Evolutionary conservation across 2,329 filamentous ascomycete species (phyloP), one percentile per base, ranked within the genome.

Genomic region (Aspergillus persii): DNA sequence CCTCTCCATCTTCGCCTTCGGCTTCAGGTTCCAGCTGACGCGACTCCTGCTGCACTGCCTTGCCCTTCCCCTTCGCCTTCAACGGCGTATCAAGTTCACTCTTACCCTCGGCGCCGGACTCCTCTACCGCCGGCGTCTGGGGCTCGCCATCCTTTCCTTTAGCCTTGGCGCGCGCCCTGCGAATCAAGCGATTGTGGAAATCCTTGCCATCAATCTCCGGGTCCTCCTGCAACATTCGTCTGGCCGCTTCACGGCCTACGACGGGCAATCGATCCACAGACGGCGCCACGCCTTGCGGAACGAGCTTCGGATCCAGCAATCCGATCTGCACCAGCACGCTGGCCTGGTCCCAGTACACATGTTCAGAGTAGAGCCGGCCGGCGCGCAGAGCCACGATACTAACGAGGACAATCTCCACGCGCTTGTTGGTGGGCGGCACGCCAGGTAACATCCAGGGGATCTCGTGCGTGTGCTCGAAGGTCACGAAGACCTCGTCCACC

Each of bases 261-360:
- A 80, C 74, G 15, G 77, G 77, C 29, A 80, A 54, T 29, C 71
- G 68, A 31, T 75, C 71, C 6, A 77, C 70, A 1, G 48, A n/a
- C 48, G 48, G 7, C 3, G 71, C 65, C 6, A 82, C 73, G 2
- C 80, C 71, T 44, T 78, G 71, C 0, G 83, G 81, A 23, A 86
- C 76, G 9, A 81, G 66, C 58, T 84, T 83, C n/a, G 83, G 79
- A 71, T 86, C 83, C 53, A 87, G 59, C 59, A 87, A 65, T 0
- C 85, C 85, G 0, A 84, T 75, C 67, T 87, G 84, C 49, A 86
- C 81, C 12, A 87, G 69, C 7, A 87, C 84, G 51, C 78, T 82
- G 8, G 85, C 84, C 65, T 87, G 85, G 64, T 87, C 85, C 84
- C 84, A 87, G 67, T 87, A 86, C 3, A 86, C 72, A 54, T 85